Base-by-base conservation (phyloP, 352 stramenopile species). In the Globisporangium nodosum region DNA sequence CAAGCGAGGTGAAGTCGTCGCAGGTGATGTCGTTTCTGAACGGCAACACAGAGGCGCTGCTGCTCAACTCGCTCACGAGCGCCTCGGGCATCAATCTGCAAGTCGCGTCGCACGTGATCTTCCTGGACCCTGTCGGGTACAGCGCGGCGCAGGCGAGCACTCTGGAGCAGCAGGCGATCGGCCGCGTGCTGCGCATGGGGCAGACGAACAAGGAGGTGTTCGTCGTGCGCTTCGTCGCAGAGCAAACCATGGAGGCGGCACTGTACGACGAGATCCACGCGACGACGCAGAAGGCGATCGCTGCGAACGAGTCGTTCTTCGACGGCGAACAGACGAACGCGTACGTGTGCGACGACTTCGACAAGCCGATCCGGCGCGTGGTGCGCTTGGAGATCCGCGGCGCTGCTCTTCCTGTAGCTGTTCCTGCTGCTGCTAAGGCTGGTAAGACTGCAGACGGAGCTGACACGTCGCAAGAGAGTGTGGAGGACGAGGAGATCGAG, bases 41-140 rank as follows among this genome's bases (percentile, higher is more conserved):
- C 12, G 84, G 84, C 21, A 71, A 84, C 30, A 85, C 67, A 7
- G 69, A 87, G 27, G 82, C 92, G 11, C 64, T 96, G 20, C 69
- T 96, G 42, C 70, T 94, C 42, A 88, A 92, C 55, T 85, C 84
- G 51, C 74, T 90, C 39, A 90, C 77, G 42, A 94, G 84, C 54
- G 84, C 86, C 16, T 91, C 81, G 24, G 86, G 84, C 7, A 92
- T 90, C 66, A 96, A 96, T 51, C 63, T 96, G 42, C 84, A 94
- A 55, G 74, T 88, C 49, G 86, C 86, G 16, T 90, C 81, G 7
- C 85, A 93, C 43, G 78, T 94, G 24, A 78, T 94, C 45, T 87
- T 96, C 59, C 52, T 95, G 7, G 86, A 95, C 48, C 81, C 82
- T 1, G 78, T 90, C 11, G 82, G 86, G 11, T 81, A 69, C 47